Evolutionary conservation across 2,329 filamentous ascomycete genomes (phyloP).

Genomic region (Sarocladium kiliense): DNA sequence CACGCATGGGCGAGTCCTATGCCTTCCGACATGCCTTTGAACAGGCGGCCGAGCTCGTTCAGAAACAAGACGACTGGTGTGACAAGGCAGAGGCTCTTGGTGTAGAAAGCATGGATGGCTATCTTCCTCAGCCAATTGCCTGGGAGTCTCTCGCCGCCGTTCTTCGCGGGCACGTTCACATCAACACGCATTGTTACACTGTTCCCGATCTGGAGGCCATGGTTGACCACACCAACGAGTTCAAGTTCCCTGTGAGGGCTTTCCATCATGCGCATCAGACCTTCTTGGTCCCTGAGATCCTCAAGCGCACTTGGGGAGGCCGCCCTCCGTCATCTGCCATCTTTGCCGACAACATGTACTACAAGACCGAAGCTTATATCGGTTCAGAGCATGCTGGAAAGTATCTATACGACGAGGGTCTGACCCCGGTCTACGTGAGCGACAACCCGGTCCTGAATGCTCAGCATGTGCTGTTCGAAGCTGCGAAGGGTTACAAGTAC

Average conservation of each 20-base stretch:
- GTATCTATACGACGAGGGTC: slow-evolving; percentile 57
- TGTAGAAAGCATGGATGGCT: slow-evolving; percentile 44
- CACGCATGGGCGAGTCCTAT: slow-evolving; percentile 64
- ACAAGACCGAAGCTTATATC: slow-evolving; percentile 62
- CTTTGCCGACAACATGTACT: slow-evolving; percentile 69
- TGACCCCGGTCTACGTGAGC: slow-evolving; percentile 64
- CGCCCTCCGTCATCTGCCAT: slow-evolving; percentile 53
- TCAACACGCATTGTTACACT: slow-evolving; percentile 70
- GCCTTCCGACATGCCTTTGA: slow-evolving; percentile 65
- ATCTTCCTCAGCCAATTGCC: slow-evolving; percentile 54
- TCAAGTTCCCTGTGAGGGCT: slow-evolving; percentile 59
- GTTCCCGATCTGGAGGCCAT: slow-evolving; percentile 65
- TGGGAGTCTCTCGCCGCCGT: slow-evolving; percentile 61
- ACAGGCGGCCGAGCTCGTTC: slow-evolving; percentile 50
- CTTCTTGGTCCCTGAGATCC: slow-evolving; percentile 59
- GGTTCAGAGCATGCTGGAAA: slow-evolving; percentile 64
- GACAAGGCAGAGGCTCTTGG: slow-evolving; percentile 46
- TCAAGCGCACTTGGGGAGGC: slow-evolving; percentile 51
- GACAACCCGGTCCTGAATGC: slow-evolving; percentile 67
- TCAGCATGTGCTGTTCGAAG: slow-evolving; percentile 64
- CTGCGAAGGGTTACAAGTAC: slow-evolving; percentile 54
- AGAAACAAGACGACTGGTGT: slow-evolving; percentile 65
- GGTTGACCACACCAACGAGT: slow-evolving; percentile 67
- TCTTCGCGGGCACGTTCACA: slow-evolving; percentile 60
- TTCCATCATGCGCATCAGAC: slow-evolving; percentile 65